phyloP scores from a whole-genome alignment of 257 asterid genomes.

The Leonotis leonurus region DNA sequence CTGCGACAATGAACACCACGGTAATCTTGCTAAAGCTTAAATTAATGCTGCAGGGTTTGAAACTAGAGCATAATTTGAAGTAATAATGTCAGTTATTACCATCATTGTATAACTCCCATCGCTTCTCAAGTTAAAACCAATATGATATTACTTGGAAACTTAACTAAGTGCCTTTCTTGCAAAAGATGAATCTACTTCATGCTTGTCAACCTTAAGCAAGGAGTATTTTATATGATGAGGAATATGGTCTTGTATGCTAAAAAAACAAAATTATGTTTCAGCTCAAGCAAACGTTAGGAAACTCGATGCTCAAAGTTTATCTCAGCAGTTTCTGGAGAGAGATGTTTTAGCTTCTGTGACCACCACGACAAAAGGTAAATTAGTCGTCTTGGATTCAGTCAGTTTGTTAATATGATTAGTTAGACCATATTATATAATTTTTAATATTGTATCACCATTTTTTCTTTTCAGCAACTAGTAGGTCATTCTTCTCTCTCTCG shows the following conservation, averaged over 20 bases:
- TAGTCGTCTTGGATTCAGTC: neutral
- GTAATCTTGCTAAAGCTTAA: constrained; percentile 28
- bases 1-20: constrained; percentile 35
- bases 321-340: constrained; percentile 65
- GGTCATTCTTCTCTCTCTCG: constrained; percentile 98
- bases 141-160: too few relatives aligned
- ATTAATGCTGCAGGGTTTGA: too few relatives aligned
- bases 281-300: constrained; percentile 53
- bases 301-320: constrained; percentile 37
- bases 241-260: neutral
- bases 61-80: neutral
- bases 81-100: too few relatives aligned
- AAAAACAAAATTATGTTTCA: constrained; percentile 30
- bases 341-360: constrained; percentile 52
- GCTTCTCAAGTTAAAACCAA: too few relatives aligned
- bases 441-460: too few relatives aligned
- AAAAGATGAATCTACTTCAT: neutral
- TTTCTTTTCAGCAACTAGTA: constrained; percentile 65
- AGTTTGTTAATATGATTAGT: too few relatives aligned
- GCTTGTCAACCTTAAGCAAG: neutral
- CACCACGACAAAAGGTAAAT: constrained; percentile 61
- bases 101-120: too few relatives aligned
- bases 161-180: too few relatives aligned
- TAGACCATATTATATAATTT: neutral
- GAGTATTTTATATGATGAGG: neutral